A percentile compares a stretch with the other conserved stretches of the same genome.
Evolutionary conservation across 202 grass and related monocot genomes (phyloP).

Genomic region (Carex sylvatica): DNA sequence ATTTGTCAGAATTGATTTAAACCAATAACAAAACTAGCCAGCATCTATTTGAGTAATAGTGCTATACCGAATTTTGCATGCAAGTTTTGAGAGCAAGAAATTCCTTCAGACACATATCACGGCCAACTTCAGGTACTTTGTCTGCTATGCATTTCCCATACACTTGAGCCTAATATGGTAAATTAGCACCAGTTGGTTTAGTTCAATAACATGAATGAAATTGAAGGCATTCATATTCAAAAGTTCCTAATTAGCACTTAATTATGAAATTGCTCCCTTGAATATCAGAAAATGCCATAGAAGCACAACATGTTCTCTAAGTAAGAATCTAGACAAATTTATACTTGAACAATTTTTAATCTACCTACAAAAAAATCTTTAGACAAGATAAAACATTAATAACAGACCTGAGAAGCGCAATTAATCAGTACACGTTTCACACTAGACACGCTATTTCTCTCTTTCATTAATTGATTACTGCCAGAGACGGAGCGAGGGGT

Average conservation of each 20-base stretch:
- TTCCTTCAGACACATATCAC: conserved; percentile 89
- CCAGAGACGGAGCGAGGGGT: not conserved
- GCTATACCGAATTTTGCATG: conserved; percentile 81
- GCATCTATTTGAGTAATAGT: conserved; percentile 17
- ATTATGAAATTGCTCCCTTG: not conserved
- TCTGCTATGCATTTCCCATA: conserved; percentile 67
- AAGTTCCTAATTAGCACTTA: not conserved
- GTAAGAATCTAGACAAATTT: not conserved
- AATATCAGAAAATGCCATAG: not conserved
- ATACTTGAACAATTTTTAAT: not conserved
- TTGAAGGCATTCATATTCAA: not conserved
- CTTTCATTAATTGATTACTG: conserved; percentile 55
- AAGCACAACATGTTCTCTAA: not conserved
- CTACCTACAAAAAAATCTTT: not conserved
- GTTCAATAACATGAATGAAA: not conserved
- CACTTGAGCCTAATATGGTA: conserved; percentile 37
- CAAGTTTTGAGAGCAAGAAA: conserved; percentile 85
- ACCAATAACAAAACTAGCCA: not conserved
- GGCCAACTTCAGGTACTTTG: conserved; percentile 79
- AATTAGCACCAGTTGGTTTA: conserved; percentile 3
- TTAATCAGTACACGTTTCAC: conserved; percentile 50
- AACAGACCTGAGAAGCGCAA: conserved; percentile 66
- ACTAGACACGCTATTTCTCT: conserved; percentile 47
- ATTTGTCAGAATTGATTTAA: conserved; percentile 25
- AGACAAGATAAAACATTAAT: not conserved